Evolutionary conservation across 202 grass and related monocot species (phyloP), one percentile per base, ranked within the genome.

Genomic region (Saccharum hybrid): DNA sequence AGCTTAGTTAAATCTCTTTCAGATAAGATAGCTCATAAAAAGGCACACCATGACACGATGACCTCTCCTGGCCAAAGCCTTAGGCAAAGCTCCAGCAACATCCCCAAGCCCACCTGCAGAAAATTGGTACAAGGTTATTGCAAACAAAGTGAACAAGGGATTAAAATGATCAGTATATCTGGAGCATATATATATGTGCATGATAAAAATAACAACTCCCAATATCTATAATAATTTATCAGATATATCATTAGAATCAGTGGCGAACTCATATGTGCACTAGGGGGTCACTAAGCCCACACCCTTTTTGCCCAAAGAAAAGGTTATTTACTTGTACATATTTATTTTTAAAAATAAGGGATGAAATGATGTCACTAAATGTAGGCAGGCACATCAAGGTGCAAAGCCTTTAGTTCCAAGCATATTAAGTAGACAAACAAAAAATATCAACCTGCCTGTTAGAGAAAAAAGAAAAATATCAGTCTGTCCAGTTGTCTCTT

Each of bases 31-130:
- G 45, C 9, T 60, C 59, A 86, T 69, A 80, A 66, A 48, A 83
- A 83, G 43, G 22, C 61, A 77, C 74, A 95, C 96, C 96, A 98
- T 98, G 51, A 98, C 96, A 78, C 87, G 93, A 90, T 98, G 96
- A 86, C 93, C 91, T 89, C 92, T 93, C 87, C 86, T 88, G 37
- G 93, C 89, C 83, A 95, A 90, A 83, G 96, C 93, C 81, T 98
- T 95, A 1, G 96, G 96, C 84, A 98, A 90, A 48, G 91, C 96
- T 87, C 90, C 96, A 59, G 91, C 96, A 82, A 98, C 96, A 92
- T 98, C 96, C 87, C 96, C 93, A 86, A 98, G 96, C 64, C 96
- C 96, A 83, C 96, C 96, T 94, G 89, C 54, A 65, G 6, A 63
- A 88, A 63, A 81, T 86, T 49, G 83, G 76, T 33, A 87, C 43